Conservation (phyloP, 352 stramenopile species). For the Globisporangium iwayamae region DNA sequence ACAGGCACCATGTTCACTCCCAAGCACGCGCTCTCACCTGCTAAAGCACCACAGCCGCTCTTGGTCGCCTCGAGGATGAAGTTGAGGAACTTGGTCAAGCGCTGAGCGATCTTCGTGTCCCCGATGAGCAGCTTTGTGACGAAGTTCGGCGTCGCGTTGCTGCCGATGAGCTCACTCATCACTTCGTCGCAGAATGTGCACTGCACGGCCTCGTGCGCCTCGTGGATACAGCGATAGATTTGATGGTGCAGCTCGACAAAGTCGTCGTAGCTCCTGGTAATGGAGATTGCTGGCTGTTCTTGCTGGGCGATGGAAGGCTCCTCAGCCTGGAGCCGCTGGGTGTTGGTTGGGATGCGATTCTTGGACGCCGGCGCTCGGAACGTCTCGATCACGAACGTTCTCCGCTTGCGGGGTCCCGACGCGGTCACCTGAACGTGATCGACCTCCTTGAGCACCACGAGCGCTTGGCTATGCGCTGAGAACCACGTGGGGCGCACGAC, state of each 20-base stretch:
- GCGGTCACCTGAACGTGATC: neutral
- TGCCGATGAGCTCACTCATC: neutral
- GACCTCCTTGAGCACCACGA: constrained; percentile 3
- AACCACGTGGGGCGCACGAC: neutral
- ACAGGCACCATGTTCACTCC: neutral
- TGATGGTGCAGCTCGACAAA: neutral
- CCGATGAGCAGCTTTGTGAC: constrained; percentile 2
- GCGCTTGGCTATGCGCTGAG: constrained; percentile 2
- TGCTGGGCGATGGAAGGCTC: neutral
- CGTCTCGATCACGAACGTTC: neutral
- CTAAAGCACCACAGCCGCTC: too few relatives aligned
- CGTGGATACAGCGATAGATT: neutral
- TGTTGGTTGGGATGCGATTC: constrained; percentile 5
- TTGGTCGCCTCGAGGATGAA: neutral
- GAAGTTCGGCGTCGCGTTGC: neutral
- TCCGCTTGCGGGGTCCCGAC: neutral
- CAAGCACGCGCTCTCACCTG: neutral
- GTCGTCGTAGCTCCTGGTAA: neutral
- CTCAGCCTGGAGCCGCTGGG: neutral
- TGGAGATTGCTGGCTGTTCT: neutral
- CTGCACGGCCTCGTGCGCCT: neutral
- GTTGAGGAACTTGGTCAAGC: constrained; percentile 3
- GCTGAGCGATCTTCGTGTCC: neutral
- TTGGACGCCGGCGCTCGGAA: neutral
- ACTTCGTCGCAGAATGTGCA: neutral